A percentile compares a stretch with the other conserved stretches of the same genome.
phyloP scores from a whole-genome alignment of 2,329 filamentous ascomycete genomes.

The Cladophialophora carrionii region DNA sequence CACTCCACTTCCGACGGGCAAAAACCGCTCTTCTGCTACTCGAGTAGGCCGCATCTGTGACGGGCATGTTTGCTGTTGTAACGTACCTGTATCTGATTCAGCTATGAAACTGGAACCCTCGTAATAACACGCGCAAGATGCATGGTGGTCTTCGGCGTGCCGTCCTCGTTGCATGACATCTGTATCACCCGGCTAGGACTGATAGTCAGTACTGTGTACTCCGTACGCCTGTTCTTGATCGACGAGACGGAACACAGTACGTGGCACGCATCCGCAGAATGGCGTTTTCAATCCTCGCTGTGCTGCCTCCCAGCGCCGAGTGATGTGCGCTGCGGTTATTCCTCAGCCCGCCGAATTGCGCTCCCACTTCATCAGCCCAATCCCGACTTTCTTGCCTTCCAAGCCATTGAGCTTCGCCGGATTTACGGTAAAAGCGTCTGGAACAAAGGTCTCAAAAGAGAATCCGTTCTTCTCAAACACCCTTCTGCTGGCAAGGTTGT shows the following conservation, averaged over 20 bases:
- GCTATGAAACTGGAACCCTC: neutral
- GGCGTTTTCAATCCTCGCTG: too few relatives aligned
- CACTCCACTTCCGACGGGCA: constrained; percentile 10
- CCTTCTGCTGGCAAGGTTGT: constrained; percentile 39
- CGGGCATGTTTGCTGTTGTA: neutral
- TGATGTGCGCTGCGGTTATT: neutral
- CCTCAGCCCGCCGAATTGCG: neutral
- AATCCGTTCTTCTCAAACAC: constrained; percentile 43
- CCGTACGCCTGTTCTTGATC: neutral
- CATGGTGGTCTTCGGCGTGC: neutral
- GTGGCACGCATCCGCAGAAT: too few relatives aligned
- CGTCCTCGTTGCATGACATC: neutral
- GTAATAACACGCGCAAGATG: neutral
- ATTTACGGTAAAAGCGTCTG: constrained; percentile 13
- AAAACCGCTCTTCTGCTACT: neutral
- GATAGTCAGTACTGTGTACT: neutral
- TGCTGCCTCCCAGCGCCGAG: too few relatives aligned
- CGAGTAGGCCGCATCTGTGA: neutral
- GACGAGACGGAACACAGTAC: neutral
- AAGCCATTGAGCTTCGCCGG: constrained; percentile 14
- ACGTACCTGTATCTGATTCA: neutral
- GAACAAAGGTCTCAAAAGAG: constrained; percentile 13
- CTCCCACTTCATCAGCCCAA: constrained; percentile 23
- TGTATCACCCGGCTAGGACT: neutral
- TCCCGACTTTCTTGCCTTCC: constrained; percentile 17